These are phyloP conservation scores for Lagenidium giganteum DNA, from an alignment of 352 stramenopile species.

Conservation along the genomic window DNA sequence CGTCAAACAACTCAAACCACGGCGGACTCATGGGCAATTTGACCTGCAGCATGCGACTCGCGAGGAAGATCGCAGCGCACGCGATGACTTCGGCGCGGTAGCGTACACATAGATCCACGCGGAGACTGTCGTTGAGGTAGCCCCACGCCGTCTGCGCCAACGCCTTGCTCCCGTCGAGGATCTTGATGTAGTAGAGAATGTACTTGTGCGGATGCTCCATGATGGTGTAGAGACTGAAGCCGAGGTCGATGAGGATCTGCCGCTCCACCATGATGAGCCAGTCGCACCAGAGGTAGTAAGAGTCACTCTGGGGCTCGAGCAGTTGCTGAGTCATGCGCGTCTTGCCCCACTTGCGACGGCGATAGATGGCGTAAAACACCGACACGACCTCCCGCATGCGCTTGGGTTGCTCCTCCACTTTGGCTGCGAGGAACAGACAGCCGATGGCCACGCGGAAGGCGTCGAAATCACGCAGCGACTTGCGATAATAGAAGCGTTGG, in stretches of 20 bases:
- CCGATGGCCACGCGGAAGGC: conserved; percentile 86
- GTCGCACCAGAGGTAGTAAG: conserved; percentile 69
- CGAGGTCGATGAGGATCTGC: conserved; percentile 89
- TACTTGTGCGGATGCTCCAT: conserved; percentile 93
- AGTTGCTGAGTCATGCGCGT: conserved; percentile 50
- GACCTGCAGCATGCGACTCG: conserved; percentile 51
- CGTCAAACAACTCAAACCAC: conserved; percentile 71
- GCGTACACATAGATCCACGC: conserved; percentile 79
- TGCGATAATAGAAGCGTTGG: conserved; percentile 88
- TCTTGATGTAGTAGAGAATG: conserved; percentile 91
- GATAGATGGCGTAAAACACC: conserved; percentile 87
- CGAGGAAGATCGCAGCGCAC: conserved; percentile 88
- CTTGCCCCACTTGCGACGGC: conserved; percentile 53
- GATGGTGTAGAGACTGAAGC: conserved; percentile 90
- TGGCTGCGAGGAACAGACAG: conserved; percentile 86
- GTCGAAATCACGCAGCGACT: conserved; percentile 84
- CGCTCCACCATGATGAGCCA: conserved; percentile 87
- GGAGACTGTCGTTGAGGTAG: conserved; percentile 90
- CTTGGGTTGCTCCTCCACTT: conserved; percentile 85
- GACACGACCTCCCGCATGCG: conserved; percentile 78
- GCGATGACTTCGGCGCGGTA: conserved; percentile 81
- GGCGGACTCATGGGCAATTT: conserved; percentile 46
- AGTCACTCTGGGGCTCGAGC: conserved; percentile 53
- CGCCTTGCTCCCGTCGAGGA: conserved; percentile 62
- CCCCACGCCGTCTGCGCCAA: conserved; percentile 84